Percentiles rank a stretch among this genome's conserved stretches.
Evolutionary conservation across 2,329 filamentous ascomycete species (phyloP).

Genomic region (Fusarium pseudocircinatum): DNA sequence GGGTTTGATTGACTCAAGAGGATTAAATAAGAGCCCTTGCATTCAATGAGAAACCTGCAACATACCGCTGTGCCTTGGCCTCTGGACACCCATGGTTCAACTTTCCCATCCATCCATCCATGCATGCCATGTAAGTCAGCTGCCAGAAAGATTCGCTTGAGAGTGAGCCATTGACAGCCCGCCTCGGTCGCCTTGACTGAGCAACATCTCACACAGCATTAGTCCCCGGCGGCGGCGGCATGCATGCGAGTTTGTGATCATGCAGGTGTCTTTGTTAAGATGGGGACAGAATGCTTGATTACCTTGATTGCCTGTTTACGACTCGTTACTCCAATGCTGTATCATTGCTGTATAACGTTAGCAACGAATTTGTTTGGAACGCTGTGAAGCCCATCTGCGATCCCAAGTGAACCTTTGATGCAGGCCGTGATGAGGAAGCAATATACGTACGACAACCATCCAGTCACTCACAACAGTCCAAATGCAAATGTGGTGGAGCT

Average conservation of each 20-base stretch:
- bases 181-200: slow-evolving; percentile 35
- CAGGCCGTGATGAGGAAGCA: neutral
- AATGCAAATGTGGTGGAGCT: neutral
- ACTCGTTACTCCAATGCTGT: slow-evolving; percentile 18
- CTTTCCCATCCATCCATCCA: neutral
- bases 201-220: slow-evolving; percentile 38
- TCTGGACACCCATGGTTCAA: neutral
- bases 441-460: neutral
- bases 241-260: slow-evolving; percentile 41
- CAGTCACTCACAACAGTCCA: neutral
- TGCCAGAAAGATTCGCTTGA: slow-evolving; percentile 42
- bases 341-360: neutral
- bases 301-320: slow-evolving; percentile 15
- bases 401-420: slow-evolving; percentile 3
- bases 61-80: slow-evolving; percentile 1
- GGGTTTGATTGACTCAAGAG: neutral
- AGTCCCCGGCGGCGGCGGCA: slow-evolving; percentile 26
- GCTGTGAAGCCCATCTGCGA: neutral
- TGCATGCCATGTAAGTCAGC: slow-evolving; percentile 26
- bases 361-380: neutral
- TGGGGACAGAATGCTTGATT: slow-evolving; percentile 12
- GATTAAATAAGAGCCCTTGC: slow-evolving; percentile 9
- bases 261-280: slow-evolving; percentile 40
- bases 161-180: slow-evolving; percentile 35
- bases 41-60: slow-evolving; percentile 1